Evolutionary conservation across 106 monocot genomes (phyloP).

Genomic region (Ottelia alismoides): DNA sequence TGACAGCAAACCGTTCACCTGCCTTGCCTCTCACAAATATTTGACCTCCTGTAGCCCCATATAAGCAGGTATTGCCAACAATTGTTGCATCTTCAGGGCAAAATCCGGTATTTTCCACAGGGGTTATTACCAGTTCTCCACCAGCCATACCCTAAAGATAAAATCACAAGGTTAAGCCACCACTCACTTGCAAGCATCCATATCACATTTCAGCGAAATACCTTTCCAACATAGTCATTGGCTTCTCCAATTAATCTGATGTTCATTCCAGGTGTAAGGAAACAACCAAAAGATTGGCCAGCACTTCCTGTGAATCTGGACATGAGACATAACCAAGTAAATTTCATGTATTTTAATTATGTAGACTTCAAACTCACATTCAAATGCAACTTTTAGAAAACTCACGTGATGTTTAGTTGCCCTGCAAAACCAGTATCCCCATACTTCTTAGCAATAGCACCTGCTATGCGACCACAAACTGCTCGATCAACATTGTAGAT

Average conservation of each 20-base stretch:
- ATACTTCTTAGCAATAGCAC: slow-evolving; percentile 97
- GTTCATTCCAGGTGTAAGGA: slow-evolving; percentile 95
- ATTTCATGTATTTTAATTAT: background rate
- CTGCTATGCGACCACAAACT: slow-evolving; percentile 97
- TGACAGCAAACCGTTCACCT: slow-evolving; percentile 96
- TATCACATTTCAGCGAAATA: no score
- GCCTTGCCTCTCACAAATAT: slow-evolving; percentile 95
- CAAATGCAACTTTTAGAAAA: no score
- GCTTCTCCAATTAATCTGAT: slow-evolving; percentile 81
- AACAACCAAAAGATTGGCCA: slow-evolving; percentile 93
- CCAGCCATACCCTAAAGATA: slow-evolving; percentile 93
- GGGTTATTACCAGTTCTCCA: slow-evolving; percentile 81
- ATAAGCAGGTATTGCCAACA: slow-evolving; percentile 94
- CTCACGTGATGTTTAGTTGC: slow-evolving; percentile 87
- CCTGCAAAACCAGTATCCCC: slow-evolving; percentile 97
- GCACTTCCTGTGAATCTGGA: slow-evolving; percentile 92
- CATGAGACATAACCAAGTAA: background rate
- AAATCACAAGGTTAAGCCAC: background rate
- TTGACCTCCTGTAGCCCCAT: slow-evolving; percentile 97
- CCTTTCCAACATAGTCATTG: slow-evolving; percentile 99
- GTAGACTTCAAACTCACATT: no score
- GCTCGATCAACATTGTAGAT: slow-evolving; percentile 91
- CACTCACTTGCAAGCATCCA: background rate
- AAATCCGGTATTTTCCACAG: slow-evolving; percentile 73
- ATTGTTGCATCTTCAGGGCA: slow-evolving; percentile 84